These are phyloP conservation scores for Fusarium nisikadoi DNA, from an alignment of 2,329 filamentous ascomycete species.

Conservation along the genomic window DNA sequence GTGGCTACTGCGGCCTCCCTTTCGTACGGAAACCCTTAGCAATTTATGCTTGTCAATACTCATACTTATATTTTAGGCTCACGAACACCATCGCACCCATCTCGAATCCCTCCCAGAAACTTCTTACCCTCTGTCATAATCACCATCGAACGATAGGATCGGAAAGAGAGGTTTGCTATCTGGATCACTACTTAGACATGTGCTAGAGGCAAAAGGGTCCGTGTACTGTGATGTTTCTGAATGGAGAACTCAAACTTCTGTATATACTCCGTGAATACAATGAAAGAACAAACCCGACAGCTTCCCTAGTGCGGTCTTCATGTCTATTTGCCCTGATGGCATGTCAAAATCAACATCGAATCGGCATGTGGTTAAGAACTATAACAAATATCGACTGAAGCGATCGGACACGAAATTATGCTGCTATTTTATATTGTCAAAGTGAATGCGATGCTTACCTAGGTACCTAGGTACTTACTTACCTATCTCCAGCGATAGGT, in stretches of 20 bases:
- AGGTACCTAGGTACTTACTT: not conserved
- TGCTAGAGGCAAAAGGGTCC: slow-evolving; percentile 4
- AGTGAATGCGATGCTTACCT: not conserved
- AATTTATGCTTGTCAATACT: not conserved
- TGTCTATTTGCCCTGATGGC: not conserved
- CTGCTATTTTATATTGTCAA: not conserved
- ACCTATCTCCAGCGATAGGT: not conserved
- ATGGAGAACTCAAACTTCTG: slow-evolving; percentile 25
- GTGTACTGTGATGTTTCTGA: slow-evolving; percentile 29
- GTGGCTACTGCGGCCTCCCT: slow-evolving; percentile 92
- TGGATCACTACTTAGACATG: slow-evolving; percentile 18
- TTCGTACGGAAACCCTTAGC: slow-evolving; percentile 73
- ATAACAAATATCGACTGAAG: not conserved
- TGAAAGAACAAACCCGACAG: slow-evolving; percentile 20
- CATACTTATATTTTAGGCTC: slow-evolving; percentile 67
- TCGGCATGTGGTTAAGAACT: not conserved
- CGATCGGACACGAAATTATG: not conserved
- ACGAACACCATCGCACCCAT: slow-evolving; percentile 87
- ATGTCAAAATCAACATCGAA: not conserved
- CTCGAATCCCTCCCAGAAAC: slow-evolving; percentile 84
- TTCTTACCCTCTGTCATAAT: slow-evolving; percentile 78
- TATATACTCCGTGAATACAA: slow-evolving; percentile 45
- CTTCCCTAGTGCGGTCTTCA: not conserved
- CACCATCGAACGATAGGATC: slow-evolving; percentile 16
- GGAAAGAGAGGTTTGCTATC: slow-evolving; percentile 14